phyloP scores from a whole-genome alignment of 208 protist genomes.

The Endotrypanum monterogeii region DNA sequence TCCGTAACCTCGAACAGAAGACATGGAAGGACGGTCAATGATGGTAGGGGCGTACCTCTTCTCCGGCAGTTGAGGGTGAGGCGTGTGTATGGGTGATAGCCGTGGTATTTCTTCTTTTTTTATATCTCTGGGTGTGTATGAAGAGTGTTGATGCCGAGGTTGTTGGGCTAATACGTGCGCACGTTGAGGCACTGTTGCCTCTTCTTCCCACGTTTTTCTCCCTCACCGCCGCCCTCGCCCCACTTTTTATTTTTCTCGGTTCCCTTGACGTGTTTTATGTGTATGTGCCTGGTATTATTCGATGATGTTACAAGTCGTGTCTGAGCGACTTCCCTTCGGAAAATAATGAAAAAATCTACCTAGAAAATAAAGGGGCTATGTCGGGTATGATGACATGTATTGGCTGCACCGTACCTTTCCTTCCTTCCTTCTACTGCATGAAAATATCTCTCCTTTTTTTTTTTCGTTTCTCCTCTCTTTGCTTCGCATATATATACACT shows the following conservation, averaged over 20 bases:
- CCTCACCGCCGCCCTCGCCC: not conserved
- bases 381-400: not conserved
- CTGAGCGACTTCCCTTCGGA: not conserved
- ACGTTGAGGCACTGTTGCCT: not conserved
- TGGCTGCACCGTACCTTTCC: too few species aligned
- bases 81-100: not conserved
- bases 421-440: too few species aligned
- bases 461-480: not conserved
- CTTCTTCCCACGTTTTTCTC: not conserved
- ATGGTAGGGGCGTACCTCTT: not conserved
- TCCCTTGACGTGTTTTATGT: not conserved
- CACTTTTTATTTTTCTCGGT: too few species aligned
- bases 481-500: too few species aligned
- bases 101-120: too few species aligned
- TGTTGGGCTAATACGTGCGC: not conserved
- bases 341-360: too few species aligned
- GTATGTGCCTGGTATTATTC: not conserved
- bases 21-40: not conserved
- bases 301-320: not conserved
- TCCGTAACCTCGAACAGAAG: not conserved
- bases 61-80: not conserved
- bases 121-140: not conserved
- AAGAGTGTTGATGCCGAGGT: not conserved
- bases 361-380: not conserved
- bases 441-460: not conserved